Evolutionary conservation across 2,329 filamentous ascomycete genomes (phyloP).

Genomic region (Thielaviopsis ethacetica): DNA sequence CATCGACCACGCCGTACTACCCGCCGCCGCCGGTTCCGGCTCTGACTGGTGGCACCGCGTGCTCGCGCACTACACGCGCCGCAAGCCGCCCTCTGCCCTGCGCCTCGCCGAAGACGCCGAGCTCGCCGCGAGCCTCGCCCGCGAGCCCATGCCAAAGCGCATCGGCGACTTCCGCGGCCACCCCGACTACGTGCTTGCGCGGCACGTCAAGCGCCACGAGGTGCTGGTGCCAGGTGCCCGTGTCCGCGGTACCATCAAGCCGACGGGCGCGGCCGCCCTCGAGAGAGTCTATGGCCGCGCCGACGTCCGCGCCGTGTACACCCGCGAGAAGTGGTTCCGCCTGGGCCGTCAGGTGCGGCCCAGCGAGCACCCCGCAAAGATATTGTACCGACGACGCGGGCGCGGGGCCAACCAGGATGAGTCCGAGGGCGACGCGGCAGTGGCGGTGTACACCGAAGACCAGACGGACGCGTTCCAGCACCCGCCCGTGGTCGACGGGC

Average conservation of each 20-base stretch:
- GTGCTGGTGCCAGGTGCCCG: constrained; percentile 56
- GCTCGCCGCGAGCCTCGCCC: constrained; percentile 50
- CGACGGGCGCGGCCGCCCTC: constrained; percentile 43
- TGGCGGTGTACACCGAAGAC: constrained; percentile 41
- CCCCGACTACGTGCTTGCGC: constrained; percentile 66
- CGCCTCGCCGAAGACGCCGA: constrained; percentile 76
- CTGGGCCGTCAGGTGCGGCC: constrained; percentile 63
- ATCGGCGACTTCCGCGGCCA: constrained; percentile 79
- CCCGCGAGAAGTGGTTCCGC: constrained; percentile 80
- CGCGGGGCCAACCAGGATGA: constrained; percentile 14
- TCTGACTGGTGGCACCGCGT: constrained; percentile 36
- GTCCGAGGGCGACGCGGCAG: constrained; percentile 25
- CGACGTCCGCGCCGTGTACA: constrained; percentile 65
- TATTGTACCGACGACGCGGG: constrained; percentile 25
- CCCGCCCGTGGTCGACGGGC: constrained; percentile 57
- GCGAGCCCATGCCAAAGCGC: constrained; percentile 74
- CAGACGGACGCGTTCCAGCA: constrained; percentile 61
- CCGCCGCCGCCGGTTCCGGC: constrained; percentile 20
- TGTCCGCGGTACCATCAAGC: constrained; percentile 60
- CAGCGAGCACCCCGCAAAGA: constrained; percentile 70
- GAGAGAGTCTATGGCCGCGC: constrained; percentile 70
- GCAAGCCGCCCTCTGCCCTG: constrained; percentile 34
- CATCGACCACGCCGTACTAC: constrained; percentile 39
- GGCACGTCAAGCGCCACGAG: constrained; percentile 68
- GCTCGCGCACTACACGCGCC: constrained; percentile 31